A percentile compares a stretch with the other conserved stretches of the same genome.
These are phyloP conservation scores for Ceratorhiza oryzae-sativae DNA, from an alignment of 1,284 basidiomycete genomes.

Conservation along the genomic window DNA sequence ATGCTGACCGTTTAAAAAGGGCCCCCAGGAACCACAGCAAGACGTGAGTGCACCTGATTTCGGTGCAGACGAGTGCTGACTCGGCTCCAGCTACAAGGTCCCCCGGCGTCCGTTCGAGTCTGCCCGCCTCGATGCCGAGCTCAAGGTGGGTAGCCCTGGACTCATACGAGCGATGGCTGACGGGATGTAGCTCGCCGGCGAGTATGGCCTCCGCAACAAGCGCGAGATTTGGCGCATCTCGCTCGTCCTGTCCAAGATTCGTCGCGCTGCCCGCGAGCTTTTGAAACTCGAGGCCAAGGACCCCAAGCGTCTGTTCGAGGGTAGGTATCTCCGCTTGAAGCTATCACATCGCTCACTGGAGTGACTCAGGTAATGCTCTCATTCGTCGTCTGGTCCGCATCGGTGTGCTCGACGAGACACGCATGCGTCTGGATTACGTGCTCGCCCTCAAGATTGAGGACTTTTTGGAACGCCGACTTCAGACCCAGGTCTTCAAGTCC, in stretches of 20 bases:
- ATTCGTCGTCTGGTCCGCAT: conserved; percentile 99
- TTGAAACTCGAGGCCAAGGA: conserved; percentile 99
- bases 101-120: conserved; percentile 97
- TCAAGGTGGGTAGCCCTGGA: conserved; percentile 72
- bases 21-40: conserved; percentile 88
- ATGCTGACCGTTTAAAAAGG: conserved; percentile 57
- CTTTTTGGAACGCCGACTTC: conserved; percentile 98
- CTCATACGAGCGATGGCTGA: background rate
- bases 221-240: conserved; percentile 99
- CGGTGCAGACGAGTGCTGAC: conserved; percentile 39
- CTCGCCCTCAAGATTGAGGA: conserved; percentile 98
- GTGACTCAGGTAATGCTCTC: conserved; percentile 85
- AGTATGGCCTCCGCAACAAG: conserved; percentile 99
- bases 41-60: conserved; percentile 68
- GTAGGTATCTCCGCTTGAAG: too few species aligned
- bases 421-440: conserved; percentile 99
- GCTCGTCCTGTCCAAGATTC: conserved; percentile 98
- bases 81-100: conserved; percentile 86
- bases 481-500: conserved; percentile 99
- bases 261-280: conserved; percentile 99
- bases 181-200: conserved; percentile 84
- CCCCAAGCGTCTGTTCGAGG: conserved; percentile 99
- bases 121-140: conserved; percentile 98
- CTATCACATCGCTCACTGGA: background rate
- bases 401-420: conserved; percentile 98